These are phyloP conservation scores for Collybia sordida DNA, from an alignment of 768 basidiomycete genomes.

Conservation along the genomic window DNA sequence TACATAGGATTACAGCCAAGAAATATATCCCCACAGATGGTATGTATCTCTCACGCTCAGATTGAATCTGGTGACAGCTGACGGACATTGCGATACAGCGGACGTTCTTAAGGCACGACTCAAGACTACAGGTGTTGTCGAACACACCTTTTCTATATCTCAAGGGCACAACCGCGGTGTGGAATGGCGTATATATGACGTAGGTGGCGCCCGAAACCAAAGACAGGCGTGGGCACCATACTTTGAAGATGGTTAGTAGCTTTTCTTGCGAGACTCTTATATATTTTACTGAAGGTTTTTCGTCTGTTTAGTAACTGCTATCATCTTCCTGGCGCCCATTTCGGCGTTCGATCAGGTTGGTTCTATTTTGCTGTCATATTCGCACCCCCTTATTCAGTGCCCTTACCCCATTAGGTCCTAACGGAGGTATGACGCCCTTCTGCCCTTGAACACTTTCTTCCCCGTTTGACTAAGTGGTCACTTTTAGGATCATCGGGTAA, in stretches of 20 bases:
- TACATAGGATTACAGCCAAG: conserved; percentile 75
- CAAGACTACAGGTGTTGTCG: conserved; percentile 80
- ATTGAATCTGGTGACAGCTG: conserved; percentile 11
- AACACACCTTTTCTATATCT: conserved; percentile 72
- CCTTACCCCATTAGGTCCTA: conserved; percentile 43
- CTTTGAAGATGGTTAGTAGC: conserved; percentile 73
- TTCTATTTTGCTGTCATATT: conserved; percentile 6
- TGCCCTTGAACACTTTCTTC: conserved; percentile 6
- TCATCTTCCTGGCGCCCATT: conserved; percentile 87
- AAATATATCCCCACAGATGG: conserved; percentile 81
- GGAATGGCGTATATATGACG: conserved; percentile 85
- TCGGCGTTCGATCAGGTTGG: conserved; percentile 78
- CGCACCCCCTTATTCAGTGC: conserved; percentile 7
- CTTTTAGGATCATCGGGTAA: conserved; percentile 67
- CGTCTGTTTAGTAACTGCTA: conserved; percentile 64
- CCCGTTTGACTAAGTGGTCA: conserved; percentile 9
- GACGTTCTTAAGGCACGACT: conserved; percentile 80
- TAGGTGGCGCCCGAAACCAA: conserved; percentile 79
- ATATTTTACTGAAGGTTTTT: conserved; percentile 3
- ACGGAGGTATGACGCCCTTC: conserved; percentile 52
- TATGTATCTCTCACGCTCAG: conserved; percentile 29
- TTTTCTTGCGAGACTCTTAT: background rate
- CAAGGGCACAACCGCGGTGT: conserved; percentile 55
- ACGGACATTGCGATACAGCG: conserved; percentile 35
- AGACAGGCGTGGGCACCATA: conserved; percentile 88